Base-by-base conservation (phyloP, 495 filamentous ascomycete species). In the Polyplosphaeria fusca region DNA sequence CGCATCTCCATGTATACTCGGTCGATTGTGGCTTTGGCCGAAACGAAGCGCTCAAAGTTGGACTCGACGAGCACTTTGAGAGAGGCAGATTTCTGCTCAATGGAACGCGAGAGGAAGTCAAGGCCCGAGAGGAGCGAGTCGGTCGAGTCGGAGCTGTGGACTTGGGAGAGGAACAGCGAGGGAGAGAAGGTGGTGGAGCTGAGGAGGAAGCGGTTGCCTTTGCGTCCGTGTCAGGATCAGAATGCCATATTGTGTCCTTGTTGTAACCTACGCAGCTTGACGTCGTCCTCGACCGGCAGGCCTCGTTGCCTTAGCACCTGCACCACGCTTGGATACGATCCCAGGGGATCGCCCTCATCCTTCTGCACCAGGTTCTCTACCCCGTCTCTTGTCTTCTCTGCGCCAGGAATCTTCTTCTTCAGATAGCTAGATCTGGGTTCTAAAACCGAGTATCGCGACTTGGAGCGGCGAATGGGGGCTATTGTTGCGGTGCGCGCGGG, bases 1-100 rank as follows among this genome's bases (percentile, higher is more conserved):
- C 91, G 89, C 93, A 98, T 97, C 71, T 97, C 94, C 30, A 82
- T 91, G 71, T 98, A 98, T 32, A 98, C 93, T 74, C 91, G 91
- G 72, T 98, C 93, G 58, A 98, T 97, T 5, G 91, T 96, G 2
- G 89, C 86, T 68, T 98, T 98, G 5, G 94, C 93, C 11, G 86
- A 83, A 27, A 98, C 92, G 71, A 98, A 98, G 27, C 91, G 85
- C 72, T 98, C 94, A 65, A 98, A 98, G 66, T 98, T 97, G 25
- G 87, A 89, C 70, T 98, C 93, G 22, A 98, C 93, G 2, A 98
- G 79, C 1, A 94, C 87, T 69, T 98, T 98, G 30, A 98, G 73
- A 3, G 90, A 94, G 0, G 91, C 93, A 0, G 91, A 95, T 67
- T 98, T 98, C 68, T 97, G 88, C 63, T 97, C 93, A 61, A 98